Evolutionary conservation across 345 rosid species (phyloP).

Genomic region (Brassica incana): DNA sequence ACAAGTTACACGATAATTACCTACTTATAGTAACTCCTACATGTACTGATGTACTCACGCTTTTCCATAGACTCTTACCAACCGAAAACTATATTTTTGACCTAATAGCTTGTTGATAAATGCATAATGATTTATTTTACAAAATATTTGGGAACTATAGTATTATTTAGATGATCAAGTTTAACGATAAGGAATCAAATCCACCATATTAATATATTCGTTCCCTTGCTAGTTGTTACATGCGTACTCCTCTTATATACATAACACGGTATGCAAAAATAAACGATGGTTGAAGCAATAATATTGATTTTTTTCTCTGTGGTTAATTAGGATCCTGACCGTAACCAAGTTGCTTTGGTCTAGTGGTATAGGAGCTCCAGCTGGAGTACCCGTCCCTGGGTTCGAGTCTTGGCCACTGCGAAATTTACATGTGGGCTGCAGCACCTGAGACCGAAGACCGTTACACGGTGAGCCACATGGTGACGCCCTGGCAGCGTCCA

Average conservation of each 20-base stretch:
- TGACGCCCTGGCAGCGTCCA: too few species aligned
- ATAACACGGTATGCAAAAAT: not conserved
- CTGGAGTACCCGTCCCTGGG: too few species aligned
- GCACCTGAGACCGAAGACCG: too few species aligned
- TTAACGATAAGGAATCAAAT: not conserved
- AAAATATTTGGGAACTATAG: not conserved
- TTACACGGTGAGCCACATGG: too few species aligned
- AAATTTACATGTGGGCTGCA: too few species aligned
- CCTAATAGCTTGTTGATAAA: not conserved
- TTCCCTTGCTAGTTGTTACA: not conserved
- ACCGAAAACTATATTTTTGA: slow-evolving; percentile 10
- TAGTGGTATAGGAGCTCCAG: too few species aligned
- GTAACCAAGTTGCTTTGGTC: not conserved
- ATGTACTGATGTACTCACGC: slow-evolving; percentile 2
- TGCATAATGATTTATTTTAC: not conserved
- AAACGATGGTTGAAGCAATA: not conserved
- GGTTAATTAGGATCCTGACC: not conserved
- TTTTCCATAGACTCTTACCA: slow-evolving; percentile 14
- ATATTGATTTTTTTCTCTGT: not conserved
- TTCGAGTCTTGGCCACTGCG: too few species aligned
- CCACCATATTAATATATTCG: not conserved
- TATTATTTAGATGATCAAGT: not conserved
- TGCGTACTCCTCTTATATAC: not conserved
- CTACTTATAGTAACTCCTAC: slow-evolving; percentile 21
- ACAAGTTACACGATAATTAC: slow-evolving; percentile 4